Evolutionary conservation across 208 protist species (phyloP).

Genomic region (Leishmania martiniquensis): DNA sequence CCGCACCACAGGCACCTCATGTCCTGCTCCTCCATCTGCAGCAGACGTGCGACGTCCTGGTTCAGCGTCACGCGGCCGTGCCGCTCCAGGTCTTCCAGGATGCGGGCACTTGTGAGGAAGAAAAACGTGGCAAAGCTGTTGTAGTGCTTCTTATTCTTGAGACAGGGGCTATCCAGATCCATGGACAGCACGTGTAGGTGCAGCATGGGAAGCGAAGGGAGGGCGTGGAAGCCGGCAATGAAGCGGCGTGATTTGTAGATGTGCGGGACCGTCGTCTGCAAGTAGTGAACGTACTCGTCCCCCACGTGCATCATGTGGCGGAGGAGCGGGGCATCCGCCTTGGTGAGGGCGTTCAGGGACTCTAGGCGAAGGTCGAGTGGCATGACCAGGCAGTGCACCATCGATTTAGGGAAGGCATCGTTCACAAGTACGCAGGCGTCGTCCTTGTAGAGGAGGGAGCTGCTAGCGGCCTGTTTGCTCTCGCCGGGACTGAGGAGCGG

Average conservation of each 20-base stretch:
- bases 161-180: conserved; percentile 76
- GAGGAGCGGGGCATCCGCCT: conserved; percentile 55
- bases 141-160: conserved; percentile 91
- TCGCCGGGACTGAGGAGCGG: conserved; percentile 35
- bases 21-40: conserved; percentile 68
- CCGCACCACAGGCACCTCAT: conserved; percentile 89
- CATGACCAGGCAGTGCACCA: conserved; percentile 83
- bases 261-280: conserved; percentile 22
- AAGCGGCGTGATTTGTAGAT: conserved; percentile 44
- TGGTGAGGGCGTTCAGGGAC: conserved; percentile 65
- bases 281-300: conserved; percentile 56
- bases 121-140: conserved; percentile 92
- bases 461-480: conserved; percentile 41
- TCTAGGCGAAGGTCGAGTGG: conserved; percentile 66
- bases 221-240: conserved; percentile 82
- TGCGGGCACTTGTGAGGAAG: conserved; percentile 69
- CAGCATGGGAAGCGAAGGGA: conserved; percentile 85
- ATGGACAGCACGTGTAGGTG: conserved; percentile 88
- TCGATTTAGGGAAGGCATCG: conserved; percentile 89
- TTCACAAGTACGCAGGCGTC: conserved; percentile 76
- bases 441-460: conserved; percentile 79
- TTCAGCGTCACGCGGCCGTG: conserved; percentile 77
- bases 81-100: conserved; percentile 64
- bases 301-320: conserved; percentile 61
- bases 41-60: conserved; percentile 53